Conservation (phyloP, 164 flowering plant genomes). For the Nymphaea colorata region DNA sequence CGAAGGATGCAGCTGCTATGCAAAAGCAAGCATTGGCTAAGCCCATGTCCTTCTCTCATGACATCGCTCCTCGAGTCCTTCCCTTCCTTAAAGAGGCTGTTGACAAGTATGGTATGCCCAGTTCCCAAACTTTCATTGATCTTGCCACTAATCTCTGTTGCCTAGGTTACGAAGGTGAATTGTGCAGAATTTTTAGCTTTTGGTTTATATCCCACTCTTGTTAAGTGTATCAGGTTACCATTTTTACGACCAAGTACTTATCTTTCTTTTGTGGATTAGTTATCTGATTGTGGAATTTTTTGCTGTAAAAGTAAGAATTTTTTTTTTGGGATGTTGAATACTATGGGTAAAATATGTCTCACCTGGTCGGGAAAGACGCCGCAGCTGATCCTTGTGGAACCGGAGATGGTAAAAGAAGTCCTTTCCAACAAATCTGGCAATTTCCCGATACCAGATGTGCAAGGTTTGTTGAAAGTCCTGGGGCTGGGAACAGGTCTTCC, state of each 20-base stretch:
- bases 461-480: background rate
- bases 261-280: background rate
- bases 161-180: background rate
- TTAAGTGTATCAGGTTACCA: background rate
- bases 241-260: background rate
- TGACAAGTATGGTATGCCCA: constrained; percentile 8
- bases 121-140: background rate
- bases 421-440: constrained; percentile 5
- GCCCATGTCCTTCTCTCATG: constrained; percentile 12
- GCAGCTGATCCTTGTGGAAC: constrained; percentile 4
- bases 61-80: constrained; percentile 9
- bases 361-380: constrained; percentile 8
- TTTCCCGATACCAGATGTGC: background rate
- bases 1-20: constrained; percentile 1
- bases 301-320: background rate
- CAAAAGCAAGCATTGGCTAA: constrained; percentile 6
- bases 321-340: background rate
- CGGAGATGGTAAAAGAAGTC: constrained; percentile 8
- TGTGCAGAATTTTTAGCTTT: background rate
- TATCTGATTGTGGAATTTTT: background rate
- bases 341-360: background rate
- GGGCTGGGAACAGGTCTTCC: constrained; percentile 13
- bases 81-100: constrained; percentile 7
- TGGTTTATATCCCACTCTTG: background rate
- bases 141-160: background rate